These are phyloP conservation scores for Penicillium sp. DNA, from an alignment of 2,329 filamentous ascomycete species.

Conservation along the genomic window DNA sequence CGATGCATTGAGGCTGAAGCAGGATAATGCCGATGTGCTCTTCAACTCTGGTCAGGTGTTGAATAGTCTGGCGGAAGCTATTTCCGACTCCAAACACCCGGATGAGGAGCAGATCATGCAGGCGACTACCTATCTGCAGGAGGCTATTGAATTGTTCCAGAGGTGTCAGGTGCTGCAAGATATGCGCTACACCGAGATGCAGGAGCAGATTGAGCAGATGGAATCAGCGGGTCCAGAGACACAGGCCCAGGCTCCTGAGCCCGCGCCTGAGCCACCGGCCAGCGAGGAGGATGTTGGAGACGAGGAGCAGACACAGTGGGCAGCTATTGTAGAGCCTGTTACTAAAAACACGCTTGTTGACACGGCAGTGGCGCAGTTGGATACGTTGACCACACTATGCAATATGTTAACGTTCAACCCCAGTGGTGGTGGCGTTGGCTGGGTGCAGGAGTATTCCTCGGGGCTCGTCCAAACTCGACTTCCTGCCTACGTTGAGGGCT, in stretches of 20 bases:
- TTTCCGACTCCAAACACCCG: constrained; percentile 53
- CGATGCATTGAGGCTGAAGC: constrained; percentile 58
- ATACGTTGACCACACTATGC: constrained; percentile 53
- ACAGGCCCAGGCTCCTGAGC: constrained; percentile 6
- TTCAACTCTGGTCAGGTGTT: constrained; percentile 73
- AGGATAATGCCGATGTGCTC: constrained; percentile 64
- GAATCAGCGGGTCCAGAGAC: constrained; percentile 24
- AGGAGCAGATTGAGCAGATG: constrained; percentile 44
- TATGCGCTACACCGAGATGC: constrained; percentile 46
- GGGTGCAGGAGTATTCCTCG: constrained; percentile 57
- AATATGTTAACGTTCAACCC: constrained; percentile 47
- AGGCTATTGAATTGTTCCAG: constrained; percentile 62
- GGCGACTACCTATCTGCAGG: constrained; percentile 55
- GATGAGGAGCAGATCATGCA: constrained; percentile 44
- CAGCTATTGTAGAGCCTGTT: constrained; percentile 64
- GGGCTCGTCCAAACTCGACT: constrained; percentile 55
- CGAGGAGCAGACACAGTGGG: constrained; percentile 58
- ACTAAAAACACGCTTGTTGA: constrained; percentile 65
- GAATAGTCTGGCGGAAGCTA: constrained; percentile 62
- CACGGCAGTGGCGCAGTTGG: constrained; percentile 64
- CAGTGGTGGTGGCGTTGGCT: constrained; percentile 47
- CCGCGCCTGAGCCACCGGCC: constrained; percentile 9
- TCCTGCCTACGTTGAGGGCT: constrained; percentile 50
- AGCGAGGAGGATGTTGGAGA: constrained; percentile 11
- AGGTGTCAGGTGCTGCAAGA: constrained; percentile 56